Base-by-base conservation (phyloP, 2,329 filamentous ascomycete species). In the Arachnomyces sp. region DNA sequence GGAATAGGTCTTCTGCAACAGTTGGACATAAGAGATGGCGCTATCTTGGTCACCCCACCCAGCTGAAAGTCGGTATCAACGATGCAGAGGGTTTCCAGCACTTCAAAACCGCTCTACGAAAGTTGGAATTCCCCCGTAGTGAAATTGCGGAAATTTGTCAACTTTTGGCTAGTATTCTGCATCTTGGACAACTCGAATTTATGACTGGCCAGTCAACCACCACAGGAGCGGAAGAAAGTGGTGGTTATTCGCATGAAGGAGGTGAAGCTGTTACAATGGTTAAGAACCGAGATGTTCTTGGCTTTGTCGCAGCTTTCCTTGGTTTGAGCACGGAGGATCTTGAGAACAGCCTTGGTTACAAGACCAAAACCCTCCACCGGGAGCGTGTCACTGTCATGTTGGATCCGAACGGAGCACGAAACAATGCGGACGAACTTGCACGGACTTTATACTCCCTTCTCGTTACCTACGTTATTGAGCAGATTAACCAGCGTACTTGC, bases 381-480 rank as follows among this genome's bases (percentile, higher is more conserved):
- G 92, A 98, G 70, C 82, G 92, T 40, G 92, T 98, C n/a, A 98
- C 92, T 0, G 85, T 98, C 49, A 94, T 98, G 89, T 76, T 98
- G 28, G 92, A 98, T 57, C 86, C 90, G 5, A 81, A 79, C 42
- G 92, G 92, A 30, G 92, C 92, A 34, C 82, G 88, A 37, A 82
- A 79, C 30, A 95, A 95, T 52, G 92, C 92, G 12, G 89, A 96
- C 56, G 92, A 96, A 63, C 76, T 98, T 36, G 89, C 92, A 3
- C 77, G 90, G 38, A 95, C 90, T 0, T 70, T 98, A 0, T 98
- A 98, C 66, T 90, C 89, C 4, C 78, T 98, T 7, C 72, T 98
- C 5, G 90, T 96, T 11, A 88, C 90, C 12, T 95, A 89, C 62
- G 81, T 98, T 30, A 85, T 96, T 52, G 92, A 98, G 66, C 82